phyloP scores from a whole-genome alignment of 73 alveolate genomes.

The Paramecium caudatum region DNA sequence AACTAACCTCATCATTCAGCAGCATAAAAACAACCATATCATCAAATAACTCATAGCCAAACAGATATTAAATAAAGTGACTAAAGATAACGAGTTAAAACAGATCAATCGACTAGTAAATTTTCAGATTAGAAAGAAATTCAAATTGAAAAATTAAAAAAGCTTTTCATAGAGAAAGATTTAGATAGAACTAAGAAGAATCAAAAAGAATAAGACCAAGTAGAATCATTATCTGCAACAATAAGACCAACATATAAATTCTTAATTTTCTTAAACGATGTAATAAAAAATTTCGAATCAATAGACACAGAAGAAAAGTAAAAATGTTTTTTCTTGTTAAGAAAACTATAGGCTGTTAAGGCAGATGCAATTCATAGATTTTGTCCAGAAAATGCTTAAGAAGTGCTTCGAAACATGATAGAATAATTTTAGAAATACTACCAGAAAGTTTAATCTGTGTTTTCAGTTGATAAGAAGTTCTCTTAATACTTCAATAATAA shows the following conservation, averaged over 20 bases:
- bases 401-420: not conserved
- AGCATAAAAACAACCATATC: too few relatives aligned
- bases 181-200: not conserved
- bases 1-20: too few relatives aligned
- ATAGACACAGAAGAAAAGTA: not conserved
- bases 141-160: too few relatives aligned
- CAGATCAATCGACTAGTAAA: not conserved
- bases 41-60: too few relatives aligned
- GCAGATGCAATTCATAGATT: not conserved
- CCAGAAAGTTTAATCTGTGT: not conserved
- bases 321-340: conserved; percentile 4
- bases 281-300: not conserved
- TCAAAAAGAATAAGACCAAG: not conserved
- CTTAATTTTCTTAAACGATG: not conserved
- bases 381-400: not conserved
- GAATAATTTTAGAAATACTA: not conserved
- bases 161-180: too few relatives aligned
- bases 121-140: not conserved
- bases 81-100: not conserved
- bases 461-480: conserved; percentile 26
- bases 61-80: too few relatives aligned
- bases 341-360: conserved; percentile 2
- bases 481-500: conserved; percentile 16
- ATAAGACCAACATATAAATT: conserved; percentile 51
- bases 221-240: not conserved